Evolutionary conservation across 768 basidiomycete genomes (phyloP).

Genomic region (Pisolithus sp.): DNA sequence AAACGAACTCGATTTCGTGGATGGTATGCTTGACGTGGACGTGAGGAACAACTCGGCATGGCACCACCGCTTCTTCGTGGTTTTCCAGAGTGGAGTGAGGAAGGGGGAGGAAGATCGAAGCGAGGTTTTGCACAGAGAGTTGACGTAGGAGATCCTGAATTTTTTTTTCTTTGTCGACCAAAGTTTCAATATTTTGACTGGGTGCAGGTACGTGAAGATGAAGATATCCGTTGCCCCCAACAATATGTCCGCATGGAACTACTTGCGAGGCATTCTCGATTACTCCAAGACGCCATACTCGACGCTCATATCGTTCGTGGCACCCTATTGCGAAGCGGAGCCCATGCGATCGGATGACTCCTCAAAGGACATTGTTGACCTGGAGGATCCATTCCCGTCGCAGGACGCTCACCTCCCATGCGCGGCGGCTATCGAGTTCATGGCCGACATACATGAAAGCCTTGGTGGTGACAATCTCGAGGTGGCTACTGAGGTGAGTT

Average conservation of each 20-base stretch:
- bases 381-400: conserved; percentile 69
- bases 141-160: conserved; percentile 51
- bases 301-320: conserved; percentile 50
- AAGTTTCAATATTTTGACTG: background rate
- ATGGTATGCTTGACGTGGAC: conserved; percentile 64
- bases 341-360: conserved; percentile 18
- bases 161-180: background rate
- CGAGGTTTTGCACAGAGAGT: conserved; percentile 58
- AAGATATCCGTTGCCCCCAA: conserved; percentile 84
- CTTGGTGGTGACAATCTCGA: conserved; percentile 42
- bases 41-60: conserved; percentile 96
- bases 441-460: conserved; percentile 69
- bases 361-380: conserved; percentile 50
- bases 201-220: conserved; percentile 66
- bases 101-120: conserved; percentile 57
- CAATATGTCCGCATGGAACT: conserved; percentile 96
- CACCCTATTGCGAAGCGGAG: conserved; percentile 48
- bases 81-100: conserved; percentile 61
- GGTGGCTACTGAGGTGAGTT: conserved; percentile 45
- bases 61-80: conserved; percentile 92
- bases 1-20: conserved; percentile 69
- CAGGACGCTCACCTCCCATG: conserved; percentile 68
- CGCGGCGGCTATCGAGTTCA: conserved; percentile 73
- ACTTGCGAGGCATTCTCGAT: conserved; percentile 80
- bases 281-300: conserved; percentile 53